Evolutionary conservation across 1,139 yeast species (phyloP).

Genomic region (Yueomyces sp.): DNA sequence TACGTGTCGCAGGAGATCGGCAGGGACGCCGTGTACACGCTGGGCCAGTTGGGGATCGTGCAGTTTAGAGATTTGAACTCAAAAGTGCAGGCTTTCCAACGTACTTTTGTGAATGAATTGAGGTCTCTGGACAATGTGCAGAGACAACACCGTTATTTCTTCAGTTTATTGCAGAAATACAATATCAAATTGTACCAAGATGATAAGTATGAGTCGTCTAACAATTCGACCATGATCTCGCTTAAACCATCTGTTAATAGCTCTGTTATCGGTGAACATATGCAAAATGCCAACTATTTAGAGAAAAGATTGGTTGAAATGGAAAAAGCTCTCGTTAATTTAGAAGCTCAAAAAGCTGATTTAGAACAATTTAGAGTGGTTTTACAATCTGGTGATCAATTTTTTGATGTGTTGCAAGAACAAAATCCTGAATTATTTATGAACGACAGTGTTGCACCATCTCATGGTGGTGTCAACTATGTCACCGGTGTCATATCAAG

Average conservation of each 20-base stretch:
- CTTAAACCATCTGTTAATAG: constrained; percentile 27
- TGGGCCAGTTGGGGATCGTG: constrained; percentile 72
- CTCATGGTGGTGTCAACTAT: constrained; percentile 33
- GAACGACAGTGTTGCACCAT: constrained; percentile 3
- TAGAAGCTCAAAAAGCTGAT: constrained; percentile 42
- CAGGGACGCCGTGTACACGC: constrained; percentile 67
- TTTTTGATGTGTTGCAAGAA: constrained; percentile 32
- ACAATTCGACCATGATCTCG: background rate
- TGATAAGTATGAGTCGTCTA: constrained; percentile 10
- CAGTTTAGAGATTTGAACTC: constrained; percentile 87
- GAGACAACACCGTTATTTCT: constrained; percentile 38
- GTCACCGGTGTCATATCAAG: constrained; percentile 78
- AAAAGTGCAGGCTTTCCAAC: constrained; percentile 67
- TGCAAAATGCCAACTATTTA: constrained; percentile 47
- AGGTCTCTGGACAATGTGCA: constrained; percentile 53
- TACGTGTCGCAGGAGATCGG: constrained; percentile 87
- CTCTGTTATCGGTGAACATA: constrained; percentile 64
- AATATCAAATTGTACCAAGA: constrained; percentile 36
- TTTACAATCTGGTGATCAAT: constrained; percentile 53
- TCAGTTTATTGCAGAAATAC: constrained; percentile 35
- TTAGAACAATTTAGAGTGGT: constrained; percentile 56
- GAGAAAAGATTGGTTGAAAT: constrained; percentile 49
- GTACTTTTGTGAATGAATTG: constrained; percentile 75
- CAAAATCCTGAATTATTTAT: background rate
- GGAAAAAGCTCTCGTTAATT: constrained; percentile 41